These are phyloP conservation scores for Daldinia childiae DNA, from an alignment of 495 filamentous ascomycete genomes.

Conservation along the genomic window DNA sequence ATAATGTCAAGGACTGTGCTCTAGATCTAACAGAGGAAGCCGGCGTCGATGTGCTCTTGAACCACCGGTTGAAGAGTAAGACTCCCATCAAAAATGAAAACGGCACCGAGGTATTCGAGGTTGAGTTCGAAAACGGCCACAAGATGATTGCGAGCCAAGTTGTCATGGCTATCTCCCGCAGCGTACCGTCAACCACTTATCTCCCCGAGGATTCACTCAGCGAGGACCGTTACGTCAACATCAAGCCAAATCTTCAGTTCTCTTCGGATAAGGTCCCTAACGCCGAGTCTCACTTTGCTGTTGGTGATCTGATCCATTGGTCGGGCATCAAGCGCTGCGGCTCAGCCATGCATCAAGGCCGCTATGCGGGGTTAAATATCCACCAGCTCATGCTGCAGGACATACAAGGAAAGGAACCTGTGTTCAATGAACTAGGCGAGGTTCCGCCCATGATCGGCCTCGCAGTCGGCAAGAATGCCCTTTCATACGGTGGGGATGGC, in stretches of 20 bases:
- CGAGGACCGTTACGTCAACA: conserved; percentile 65
- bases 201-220: conserved; percentile 60
- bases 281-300: conserved; percentile 65
- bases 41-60: conserved; percentile 66
- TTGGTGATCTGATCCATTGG: conserved; percentile 66
- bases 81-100: conserved; percentile 45
- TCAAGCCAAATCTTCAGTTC: conserved; percentile 57
- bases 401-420: conserved; percentile 52
- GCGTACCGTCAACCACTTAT: conserved; percentile 63
- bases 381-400: conserved; percentile 62
- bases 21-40: conserved; percentile 60
- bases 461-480: conserved; percentile 70
- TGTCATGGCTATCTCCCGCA: conserved; percentile 67
- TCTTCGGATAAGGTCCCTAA: conserved; percentile 61
- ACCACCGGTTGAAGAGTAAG: conserved; percentile 54
- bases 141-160: conserved; percentile 64
- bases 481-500: conserved; percentile 65
- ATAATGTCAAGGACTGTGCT: conserved; percentile 67
- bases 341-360: conserved; percentile 72
- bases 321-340: conserved; percentile 77
- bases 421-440: conserved; percentile 57
- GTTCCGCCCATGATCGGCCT: conserved; percentile 71
- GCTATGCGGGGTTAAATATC: conserved; percentile 67
- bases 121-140: conserved; percentile 65
- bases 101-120: conserved; percentile 45